phyloP scores from a whole-genome alignment of 805 yeast species.

The Suhomyces canberraensis region DNA sequence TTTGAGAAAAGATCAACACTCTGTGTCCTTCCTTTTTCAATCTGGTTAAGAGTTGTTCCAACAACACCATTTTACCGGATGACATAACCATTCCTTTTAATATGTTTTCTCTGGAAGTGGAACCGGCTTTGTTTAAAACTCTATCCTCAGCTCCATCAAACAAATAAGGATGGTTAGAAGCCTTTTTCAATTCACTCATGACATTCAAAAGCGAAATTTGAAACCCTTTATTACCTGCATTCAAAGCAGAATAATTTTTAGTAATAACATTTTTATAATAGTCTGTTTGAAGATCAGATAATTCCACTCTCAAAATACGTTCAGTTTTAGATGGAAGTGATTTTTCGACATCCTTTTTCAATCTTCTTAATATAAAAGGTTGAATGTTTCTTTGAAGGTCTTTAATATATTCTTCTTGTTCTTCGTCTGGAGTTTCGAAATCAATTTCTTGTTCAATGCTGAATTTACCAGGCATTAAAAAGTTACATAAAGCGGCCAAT shows the following conservation, averaged over 20 bases:
- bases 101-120: conserved; percentile 68
- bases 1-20: conserved; percentile 91
- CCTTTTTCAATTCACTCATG: conserved; percentile 94
- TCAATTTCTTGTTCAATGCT: conserved; percentile 92
- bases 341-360: conserved; percentile 96
- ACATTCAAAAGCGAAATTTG: conserved; percentile 85
- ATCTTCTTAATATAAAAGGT: conserved; percentile 88
- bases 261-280: conserved; percentile 93
- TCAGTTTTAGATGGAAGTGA: conserved; percentile 95
- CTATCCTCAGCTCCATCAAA: conserved; percentile 91
- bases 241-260: conserved; percentile 86
- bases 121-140: conserved; percentile 64
- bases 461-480: conserved; percentile 93
- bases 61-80: conserved; percentile 95
- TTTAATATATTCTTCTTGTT: conserved; percentile 85
- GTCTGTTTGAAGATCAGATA: conserved; percentile 92
- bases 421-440: conserved; percentile 81
- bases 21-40: conserved; percentile 92
- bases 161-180: conserved; percentile 94
- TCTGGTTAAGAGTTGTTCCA: conserved; percentile 83
- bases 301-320: conserved; percentile 89
- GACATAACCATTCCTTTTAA: conserved; percentile 94
- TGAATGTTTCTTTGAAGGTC: conserved; percentile 80
- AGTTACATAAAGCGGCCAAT: conserved; percentile 90
- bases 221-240: conserved; percentile 75